These are phyloP conservation scores for Pseudogymnoascus verrucosus DNA, from an alignment of 2,329 filamentous ascomycete species.

Conservation along the genomic window DNA sequence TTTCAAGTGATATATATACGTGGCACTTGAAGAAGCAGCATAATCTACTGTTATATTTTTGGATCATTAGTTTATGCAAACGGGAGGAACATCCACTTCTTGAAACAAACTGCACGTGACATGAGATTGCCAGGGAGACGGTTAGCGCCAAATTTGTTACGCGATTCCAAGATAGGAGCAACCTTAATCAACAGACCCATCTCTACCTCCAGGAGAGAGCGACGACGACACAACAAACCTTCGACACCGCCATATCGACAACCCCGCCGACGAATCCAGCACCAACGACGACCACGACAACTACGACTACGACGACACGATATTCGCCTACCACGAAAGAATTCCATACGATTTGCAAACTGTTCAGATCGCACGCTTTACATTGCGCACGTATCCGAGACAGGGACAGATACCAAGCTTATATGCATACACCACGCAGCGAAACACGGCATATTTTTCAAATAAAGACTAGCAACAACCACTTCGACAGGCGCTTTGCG, in stretches of 20 bases:
- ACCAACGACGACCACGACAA: conserved; percentile 7
- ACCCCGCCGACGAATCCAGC: neutral
- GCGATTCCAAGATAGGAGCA: conserved; percentile 9
- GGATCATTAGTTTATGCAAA: neutral
- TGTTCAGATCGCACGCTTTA: neutral
- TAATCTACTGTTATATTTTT: neutral
- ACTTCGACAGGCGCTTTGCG: neutral
- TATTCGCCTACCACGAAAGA: neutral
- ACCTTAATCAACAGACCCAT: conserved; percentile 7
- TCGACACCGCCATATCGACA: conserved; percentile 8
- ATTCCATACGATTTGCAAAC: neutral
- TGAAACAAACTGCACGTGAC: neutral
- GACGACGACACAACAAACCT: conserved; percentile 9
- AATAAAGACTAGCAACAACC: conserved; percentile 3
- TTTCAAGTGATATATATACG: neutral
- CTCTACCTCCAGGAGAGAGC: conserved; percentile 1
- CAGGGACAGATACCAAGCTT: neutral
- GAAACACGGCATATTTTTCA: conserved; percentile 1
- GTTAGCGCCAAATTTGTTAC: conserved; percentile 8
- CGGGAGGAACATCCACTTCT: neutral
- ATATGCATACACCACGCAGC: neutral
- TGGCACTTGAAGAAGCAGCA: neutral
- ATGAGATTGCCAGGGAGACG: conserved; percentile 5
- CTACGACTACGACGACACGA: conserved; percentile 3
- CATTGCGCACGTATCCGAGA: conserved; percentile 5